A percentile compares a stretch with the other conserved stretches of the same genome.
These are phyloP conservation scores for Nannochloropsis granulata DNA, from an alignment of 108 stramenopile genomes.

Conservation along the genomic window DNA sequence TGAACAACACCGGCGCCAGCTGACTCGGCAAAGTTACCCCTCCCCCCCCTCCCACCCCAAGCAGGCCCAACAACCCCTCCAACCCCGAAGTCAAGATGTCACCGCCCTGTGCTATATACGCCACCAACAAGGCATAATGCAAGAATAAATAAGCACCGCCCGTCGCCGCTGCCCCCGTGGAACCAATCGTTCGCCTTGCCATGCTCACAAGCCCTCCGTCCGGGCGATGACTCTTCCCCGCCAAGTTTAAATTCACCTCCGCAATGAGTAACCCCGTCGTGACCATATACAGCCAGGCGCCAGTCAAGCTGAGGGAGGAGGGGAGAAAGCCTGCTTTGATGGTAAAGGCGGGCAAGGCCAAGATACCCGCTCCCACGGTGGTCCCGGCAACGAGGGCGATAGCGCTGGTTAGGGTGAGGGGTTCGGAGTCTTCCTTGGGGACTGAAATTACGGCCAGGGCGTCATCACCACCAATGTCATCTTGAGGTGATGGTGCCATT, in stretches of 20 bases:
- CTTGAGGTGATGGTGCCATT: too few species aligned
- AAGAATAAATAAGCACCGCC: slow-evolving; percentile 57
- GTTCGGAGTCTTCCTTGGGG: not conserved
- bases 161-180: slow-evolving; percentile 37
- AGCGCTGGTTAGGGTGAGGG: slow-evolving; percentile 39
- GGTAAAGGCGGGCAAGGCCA: slow-evolving; percentile 59
- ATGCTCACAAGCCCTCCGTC: slow-evolving; percentile 45
- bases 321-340: slow-evolving; percentile 53
- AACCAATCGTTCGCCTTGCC: slow-evolving; percentile 26
- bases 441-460: too few species aligned
- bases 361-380: slow-evolving; percentile 53
- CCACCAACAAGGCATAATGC: slow-evolving; percentile 63
- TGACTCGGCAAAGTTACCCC: not conserved
- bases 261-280: slow-evolving; percentile 64
- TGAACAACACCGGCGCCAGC: not conserved
- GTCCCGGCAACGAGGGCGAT: slow-evolving; percentile 57
- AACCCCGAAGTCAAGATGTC: slow-evolving; percentile 36
- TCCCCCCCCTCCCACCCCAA: not conserved
- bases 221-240: slow-evolving; percentile 2
- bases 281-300: slow-evolving; percentile 66
- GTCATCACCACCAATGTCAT: too few species aligned
- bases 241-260: slow-evolving; percentile 56
- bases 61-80: not conserved
- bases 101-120: slow-evolving; percentile 66
- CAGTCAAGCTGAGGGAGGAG: slow-evolving; percentile 18